phyloP scores from a whole-genome alignment of 345 rosid genomes.

The Eucalyptus curtisii region DNA sequence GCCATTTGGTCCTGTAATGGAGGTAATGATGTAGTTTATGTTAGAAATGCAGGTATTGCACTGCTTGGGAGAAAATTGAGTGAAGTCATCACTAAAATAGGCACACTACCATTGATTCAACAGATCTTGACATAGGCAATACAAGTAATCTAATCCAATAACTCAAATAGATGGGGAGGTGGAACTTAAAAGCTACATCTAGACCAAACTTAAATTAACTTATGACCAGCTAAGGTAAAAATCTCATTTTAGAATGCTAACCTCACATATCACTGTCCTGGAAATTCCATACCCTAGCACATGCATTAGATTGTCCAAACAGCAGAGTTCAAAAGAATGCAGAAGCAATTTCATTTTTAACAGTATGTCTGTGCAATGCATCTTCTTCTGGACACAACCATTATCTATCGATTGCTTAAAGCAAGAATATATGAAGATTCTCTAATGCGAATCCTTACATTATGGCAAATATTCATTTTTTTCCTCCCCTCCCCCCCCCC shows the following conservation, averaged over 20 bases:
- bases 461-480: not conserved
- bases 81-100: not conserved
- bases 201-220: not conserved
- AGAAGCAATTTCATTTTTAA: not conserved
- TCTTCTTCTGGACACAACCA: not conserved
- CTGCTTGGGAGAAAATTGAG: not conserved
- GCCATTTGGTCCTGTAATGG: slow-evolving; percentile 87
- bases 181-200: not conserved
- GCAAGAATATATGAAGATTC: not conserved
- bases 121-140: not conserved
- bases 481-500: not conserved
- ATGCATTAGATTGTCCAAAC: not conserved
- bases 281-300: not conserved
- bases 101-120: not conserved
- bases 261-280: not conserved
- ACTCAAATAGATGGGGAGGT: not conserved
- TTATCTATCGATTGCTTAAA: not conserved
- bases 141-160: not conserved
- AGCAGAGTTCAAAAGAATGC: not conserved
- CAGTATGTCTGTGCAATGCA: not conserved
- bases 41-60: not conserved
- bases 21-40: not conserved
- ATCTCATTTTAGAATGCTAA: not conserved
- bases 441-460: not conserved
- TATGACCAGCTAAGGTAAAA: not conserved